Evolutionary conservation across 2,329 filamentous ascomycete genomes (phyloP).

Genomic region (Fusarium setosum): DNA sequence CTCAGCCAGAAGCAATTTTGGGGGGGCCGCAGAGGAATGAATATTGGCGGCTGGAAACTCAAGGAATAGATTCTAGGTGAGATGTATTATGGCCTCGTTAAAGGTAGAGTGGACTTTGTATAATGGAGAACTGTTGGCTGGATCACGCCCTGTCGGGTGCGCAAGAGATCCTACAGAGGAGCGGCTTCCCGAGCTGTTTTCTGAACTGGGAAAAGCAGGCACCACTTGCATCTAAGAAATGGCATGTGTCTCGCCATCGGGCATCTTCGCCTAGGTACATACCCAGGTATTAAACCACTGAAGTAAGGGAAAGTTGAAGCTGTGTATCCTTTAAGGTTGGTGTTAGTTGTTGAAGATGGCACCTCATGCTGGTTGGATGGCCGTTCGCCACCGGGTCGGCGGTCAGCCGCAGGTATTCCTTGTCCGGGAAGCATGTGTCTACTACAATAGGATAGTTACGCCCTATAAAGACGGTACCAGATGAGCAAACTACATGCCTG

Average conservation of each 20-base stretch:
- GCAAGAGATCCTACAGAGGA: conserved; percentile 21
- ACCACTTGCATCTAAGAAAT: conserved; percentile 5
- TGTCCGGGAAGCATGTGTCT: conserved; percentile 3
- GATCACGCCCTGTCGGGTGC: conserved; percentile 34
- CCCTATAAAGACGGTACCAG: too few species aligned
- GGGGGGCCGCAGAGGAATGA: background rate
- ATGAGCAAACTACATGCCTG: too few species aligned
- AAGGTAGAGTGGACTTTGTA: conserved; percentile 16
- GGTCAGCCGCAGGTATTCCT: conserved; percentile 2
- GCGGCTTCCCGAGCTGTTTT: conserved; percentile 9
- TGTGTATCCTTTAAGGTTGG: conserved; percentile 14
- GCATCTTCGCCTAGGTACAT: background rate
- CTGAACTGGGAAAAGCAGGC: conserved; percentile 2
- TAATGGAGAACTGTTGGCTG: conserved; percentile 18
- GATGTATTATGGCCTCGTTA: conserved; percentile 4
- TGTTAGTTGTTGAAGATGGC: background rate
- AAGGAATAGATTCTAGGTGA: conserved; percentile 1
- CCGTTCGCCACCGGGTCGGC: background rate
- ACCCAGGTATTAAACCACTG: conserved; percentile 1
- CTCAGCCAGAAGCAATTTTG: conserved; percentile 16
- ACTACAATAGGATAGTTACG: background rate
- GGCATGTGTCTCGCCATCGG: conserved; percentile 16
- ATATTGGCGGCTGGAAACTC: background rate
- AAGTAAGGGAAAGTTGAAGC: conserved; percentile 6
- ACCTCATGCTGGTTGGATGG: background rate